Percentiles rank a stretch among this genome's conserved stretches.
Conservation (phyloP, 768 basidiomycete genomes). For the Lanmaoa pseudosensibilis region DNA sequence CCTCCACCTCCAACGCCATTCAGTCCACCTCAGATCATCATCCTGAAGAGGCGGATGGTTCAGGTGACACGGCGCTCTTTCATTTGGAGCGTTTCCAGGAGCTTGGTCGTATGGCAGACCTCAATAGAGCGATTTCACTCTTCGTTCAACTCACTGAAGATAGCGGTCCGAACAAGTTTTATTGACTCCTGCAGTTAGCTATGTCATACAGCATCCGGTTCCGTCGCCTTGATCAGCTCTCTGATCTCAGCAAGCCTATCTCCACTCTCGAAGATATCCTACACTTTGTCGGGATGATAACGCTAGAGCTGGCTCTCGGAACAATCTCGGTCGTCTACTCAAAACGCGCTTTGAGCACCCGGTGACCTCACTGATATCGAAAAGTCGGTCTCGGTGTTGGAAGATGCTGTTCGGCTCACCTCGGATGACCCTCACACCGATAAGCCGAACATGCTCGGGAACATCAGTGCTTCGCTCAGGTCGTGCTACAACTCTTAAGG, state of each 20-base stretch:
- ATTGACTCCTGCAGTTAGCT: background rate
- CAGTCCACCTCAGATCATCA: background rate
- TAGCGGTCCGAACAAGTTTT: background rate
- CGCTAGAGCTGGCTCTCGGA: background rate
- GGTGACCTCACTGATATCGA: background rate
- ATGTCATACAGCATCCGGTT: slow-evolving; percentile 1
- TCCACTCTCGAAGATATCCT: background rate
- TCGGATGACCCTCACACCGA: slow-evolving; percentile 8
- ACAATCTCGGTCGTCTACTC: background rate
- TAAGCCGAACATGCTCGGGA: slow-evolving; percentile 5
- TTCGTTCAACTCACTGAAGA: background rate
- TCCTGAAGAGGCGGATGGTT: background rate
- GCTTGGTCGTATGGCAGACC: background rate
- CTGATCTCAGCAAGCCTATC: background rate
- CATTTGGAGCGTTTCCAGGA: background rate
- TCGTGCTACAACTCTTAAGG: background rate
- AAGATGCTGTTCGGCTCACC: slow-evolving; percentile 3
- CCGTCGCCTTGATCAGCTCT: background rate
- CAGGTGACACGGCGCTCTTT: background rate
- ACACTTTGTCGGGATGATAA: background rate
- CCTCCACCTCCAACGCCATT: too few species aligned
- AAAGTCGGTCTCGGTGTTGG: background rate
- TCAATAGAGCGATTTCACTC: background rate
- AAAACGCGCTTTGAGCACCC: slow-evolving; percentile 1
- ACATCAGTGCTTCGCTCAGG: slow-evolving; percentile 18